Evolutionary conservation across 2,329 filamentous ascomycete genomes (phyloP).

Genomic region (Aspergillus sp.): DNA sequence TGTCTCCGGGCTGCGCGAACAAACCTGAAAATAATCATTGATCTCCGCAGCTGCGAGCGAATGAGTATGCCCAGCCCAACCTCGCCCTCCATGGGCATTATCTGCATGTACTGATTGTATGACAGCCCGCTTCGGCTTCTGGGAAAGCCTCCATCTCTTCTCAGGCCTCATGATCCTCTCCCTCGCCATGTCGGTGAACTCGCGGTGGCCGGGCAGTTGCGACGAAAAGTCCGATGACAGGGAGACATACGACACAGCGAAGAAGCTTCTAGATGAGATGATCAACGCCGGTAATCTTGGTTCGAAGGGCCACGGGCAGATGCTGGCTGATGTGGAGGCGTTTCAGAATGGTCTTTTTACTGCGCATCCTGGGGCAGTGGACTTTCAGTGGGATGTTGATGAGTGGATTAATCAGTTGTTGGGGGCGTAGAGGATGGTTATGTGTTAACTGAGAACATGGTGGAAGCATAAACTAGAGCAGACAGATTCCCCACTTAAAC

Average conservation of each 20-base stretch:
- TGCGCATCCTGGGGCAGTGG: background rate
- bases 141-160: slow-evolving; percentile 26
- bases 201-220: background rate
- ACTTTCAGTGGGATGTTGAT: background rate
- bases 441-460: too few species aligned
- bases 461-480: too few species aligned
- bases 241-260: background rate
- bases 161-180: slow-evolving; percentile 21
- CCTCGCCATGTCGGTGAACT: slow-evolving; percentile 10
- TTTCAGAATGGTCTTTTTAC: background rate
- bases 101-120: background rate
- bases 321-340: slow-evolving; percentile 6
- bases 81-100: background rate
- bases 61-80: background rate
- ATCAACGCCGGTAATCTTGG: slow-evolving; percentile 1
- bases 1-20: background rate
- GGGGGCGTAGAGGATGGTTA: background rate
- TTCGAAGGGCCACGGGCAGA: slow-evolving; percentile 9
- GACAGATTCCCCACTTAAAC: too few species aligned
- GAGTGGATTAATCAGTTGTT: background rate
- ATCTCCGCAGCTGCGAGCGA: background rate
- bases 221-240: background rate
- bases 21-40: background rate
- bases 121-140: slow-evolving; percentile 24
- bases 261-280: background rate